Conservation (phyloP, 2,329 filamentous ascomycete species). For the Colletotrichum australisinense region DNA sequence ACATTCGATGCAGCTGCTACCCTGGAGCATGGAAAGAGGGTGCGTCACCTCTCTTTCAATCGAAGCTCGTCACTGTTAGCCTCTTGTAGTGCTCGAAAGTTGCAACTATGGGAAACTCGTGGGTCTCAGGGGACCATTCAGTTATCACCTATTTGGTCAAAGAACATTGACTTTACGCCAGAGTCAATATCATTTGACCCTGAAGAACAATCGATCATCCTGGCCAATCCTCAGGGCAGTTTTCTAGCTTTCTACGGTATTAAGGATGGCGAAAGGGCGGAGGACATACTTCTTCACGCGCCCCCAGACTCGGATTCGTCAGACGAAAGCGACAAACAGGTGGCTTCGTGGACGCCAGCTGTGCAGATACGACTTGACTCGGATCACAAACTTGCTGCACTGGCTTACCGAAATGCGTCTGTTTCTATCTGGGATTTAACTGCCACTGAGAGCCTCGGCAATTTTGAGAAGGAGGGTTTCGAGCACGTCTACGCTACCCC, state of each 20-base stretch:
- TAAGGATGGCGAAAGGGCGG: too few species aligned
- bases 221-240: too few species aligned
- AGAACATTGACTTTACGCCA: too few species aligned
- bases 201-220: too few species aligned
- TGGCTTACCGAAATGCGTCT: background rate
- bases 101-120: background rate
- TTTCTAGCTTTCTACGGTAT: too few species aligned
- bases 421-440: background rate
- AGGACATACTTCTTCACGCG: too few species aligned
- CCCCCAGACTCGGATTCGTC: background rate
- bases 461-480: background rate
- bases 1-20: background rate
- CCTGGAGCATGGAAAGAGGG: background rate
- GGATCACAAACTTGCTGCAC: background rate
- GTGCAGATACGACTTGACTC: background rate
- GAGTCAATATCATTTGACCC: too few species aligned
- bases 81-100: background rate
- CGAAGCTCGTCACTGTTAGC: background rate
- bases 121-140: too few species aligned
- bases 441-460: background rate
- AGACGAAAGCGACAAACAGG: background rate
- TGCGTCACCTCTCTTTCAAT: background rate
- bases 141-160: too few species aligned
- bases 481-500: background rate
- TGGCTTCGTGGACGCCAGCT: background rate